Base-by-base conservation (phyloP, 2,329 filamentous ascomycete species). In the Sporothrix variecibatus region DNA sequence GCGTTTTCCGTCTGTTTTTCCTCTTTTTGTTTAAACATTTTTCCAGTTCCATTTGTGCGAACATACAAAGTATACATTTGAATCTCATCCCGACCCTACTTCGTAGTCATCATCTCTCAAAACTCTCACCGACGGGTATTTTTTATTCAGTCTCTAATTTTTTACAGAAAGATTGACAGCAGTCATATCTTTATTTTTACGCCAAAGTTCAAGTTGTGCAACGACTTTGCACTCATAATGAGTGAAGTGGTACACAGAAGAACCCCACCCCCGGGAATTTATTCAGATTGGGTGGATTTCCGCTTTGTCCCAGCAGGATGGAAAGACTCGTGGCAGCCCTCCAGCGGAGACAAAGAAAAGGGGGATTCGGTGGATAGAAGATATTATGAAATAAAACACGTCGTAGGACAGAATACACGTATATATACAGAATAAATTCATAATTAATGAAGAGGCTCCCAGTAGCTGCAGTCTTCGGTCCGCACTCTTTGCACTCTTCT, bases 111-210 rank as follows among this genome's bases (percentile, higher is more conserved):
- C n/a, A 9, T 23, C 20, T 28, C 60, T 65, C 9, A 40, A 43
- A 65, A 43, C 60, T 40, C 60, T 65, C 60, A 43, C 60, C 60
- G 60, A 65, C 20, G n/a, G 9, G 49, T 7, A 53, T 53, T 53
- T 23, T 53, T 53, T 53, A n/a, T 23, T 53, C 12, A 2, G 40
- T 43, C 40, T 43, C 12, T 34, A 9, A 43, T 1, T 43, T 34
- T 60, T 31, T 28, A 34, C 28, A n/a, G 56, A 15, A 15, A 15
- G n/a, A 65, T 38, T 38, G 49, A 6, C 20, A 53, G 49, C 49
- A 53, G 49, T 23, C 49, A 53, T 23, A 53, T 23, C 49, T 23
- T 53, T 53, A 53, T 53, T 53, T 20, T 2, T 53, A 53, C 20
- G 20, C 3, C 49, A 53, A 23, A 23, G 15, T 4, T 38, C 38